These are phyloP conservation scores for Ramaria sp. DNA, from an alignment of 768 basidiomycete species.

Conservation along the genomic window DNA sequence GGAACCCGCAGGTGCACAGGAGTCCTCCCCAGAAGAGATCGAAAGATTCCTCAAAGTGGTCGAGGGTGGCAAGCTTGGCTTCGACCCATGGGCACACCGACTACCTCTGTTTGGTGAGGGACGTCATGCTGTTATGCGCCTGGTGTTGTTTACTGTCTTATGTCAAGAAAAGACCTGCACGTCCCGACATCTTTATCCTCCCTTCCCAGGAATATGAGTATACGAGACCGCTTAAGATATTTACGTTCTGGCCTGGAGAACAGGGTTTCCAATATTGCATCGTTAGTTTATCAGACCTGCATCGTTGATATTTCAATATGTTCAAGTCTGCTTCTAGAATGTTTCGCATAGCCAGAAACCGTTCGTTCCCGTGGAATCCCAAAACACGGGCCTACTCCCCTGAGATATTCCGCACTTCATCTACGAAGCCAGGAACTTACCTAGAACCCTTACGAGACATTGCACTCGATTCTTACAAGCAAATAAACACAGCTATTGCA, in stretches of 20 bases:
- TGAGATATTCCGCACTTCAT: conserved; percentile 15
- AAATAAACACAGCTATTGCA: conserved; percentile 27
- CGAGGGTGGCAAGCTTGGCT: neutral
- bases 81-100: conserved; percentile 1
- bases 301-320: neutral
- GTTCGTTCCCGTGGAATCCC: conserved; percentile 25
- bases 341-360: conserved; percentile 24
- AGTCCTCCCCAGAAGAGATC: conserved; percentile 18
- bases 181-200: neutral
- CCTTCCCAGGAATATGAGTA: neutral
- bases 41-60: conserved; percentile 18
- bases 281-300: neutral
- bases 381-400: conserved; percentile 15
- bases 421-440: conserved; percentile 22
- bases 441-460: conserved; percentile 26
- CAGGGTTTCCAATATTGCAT: neutral
- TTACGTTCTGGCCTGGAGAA: neutral
- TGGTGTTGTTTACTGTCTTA: neutral
- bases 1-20: neutral
- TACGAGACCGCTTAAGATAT: neutral
- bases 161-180: conserved; percentile 1
- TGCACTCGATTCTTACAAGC: conserved; percentile 28
- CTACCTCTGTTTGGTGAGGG: neutral
- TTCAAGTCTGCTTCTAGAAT: conserved; percentile 18
- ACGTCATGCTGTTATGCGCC: neutral